Percentiles rank a stretch among this genome's conserved stretches.
phyloP scores from a whole-genome alignment of 2,329 filamentous ascomycete species.

The Monilinia aucupariae region DNA sequence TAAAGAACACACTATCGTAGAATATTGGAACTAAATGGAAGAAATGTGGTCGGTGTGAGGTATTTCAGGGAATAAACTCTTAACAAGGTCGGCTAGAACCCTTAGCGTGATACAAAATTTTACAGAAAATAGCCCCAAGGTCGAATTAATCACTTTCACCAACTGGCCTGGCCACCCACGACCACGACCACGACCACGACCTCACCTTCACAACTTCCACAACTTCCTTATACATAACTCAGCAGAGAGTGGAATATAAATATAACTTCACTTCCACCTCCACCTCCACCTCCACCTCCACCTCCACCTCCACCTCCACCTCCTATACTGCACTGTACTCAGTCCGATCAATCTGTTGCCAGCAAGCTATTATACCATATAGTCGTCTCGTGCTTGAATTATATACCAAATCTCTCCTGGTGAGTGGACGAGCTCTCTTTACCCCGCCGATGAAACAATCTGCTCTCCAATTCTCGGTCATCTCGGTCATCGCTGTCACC shows the following conservation, averaged over 20 bases:
- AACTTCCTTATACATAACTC: too few species aligned
- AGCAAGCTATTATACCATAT: neutral
- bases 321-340: too few species aligned
- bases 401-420: neutral
- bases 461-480: neutral
- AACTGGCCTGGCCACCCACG: too few species aligned
- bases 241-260: neutral
- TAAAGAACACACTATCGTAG: too few species aligned
- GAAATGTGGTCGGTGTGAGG: too few species aligned
- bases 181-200: neutral
- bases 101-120: constrained; percentile 4
- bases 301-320: too few species aligned
- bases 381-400: neutral
- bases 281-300: too few species aligned
- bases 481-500: too few species aligned
- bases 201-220: too few species aligned
- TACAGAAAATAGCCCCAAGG: neutral
- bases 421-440: neutral
- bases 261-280: too few species aligned
- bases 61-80: constrained; percentile 1
- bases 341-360: too few species aligned
- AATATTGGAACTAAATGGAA: too few species aligned
- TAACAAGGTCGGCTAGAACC: neutral
- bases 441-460: constrained; percentile 2
- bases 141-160: neutral